phyloP scores from a whole-genome alignment of 2,329 filamentous ascomycete species.

The Curvularia spicifera region DNA sequence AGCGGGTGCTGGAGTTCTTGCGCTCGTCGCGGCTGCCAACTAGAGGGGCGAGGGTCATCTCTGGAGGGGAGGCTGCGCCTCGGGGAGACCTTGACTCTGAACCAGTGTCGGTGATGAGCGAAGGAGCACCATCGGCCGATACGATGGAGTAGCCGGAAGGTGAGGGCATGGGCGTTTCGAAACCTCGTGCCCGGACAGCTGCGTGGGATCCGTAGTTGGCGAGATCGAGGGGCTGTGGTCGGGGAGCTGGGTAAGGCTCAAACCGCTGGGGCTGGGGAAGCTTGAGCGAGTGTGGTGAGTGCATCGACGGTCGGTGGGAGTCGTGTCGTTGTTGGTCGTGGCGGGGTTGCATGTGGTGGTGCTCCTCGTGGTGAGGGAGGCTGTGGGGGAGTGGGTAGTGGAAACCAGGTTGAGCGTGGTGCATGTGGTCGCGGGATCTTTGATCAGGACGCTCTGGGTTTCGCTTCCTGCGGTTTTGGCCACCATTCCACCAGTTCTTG shows the following conservation, averaged over 20 bases:
- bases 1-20: constrained; percentile 46
- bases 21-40: constrained; percentile 48
- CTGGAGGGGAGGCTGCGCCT: constrained; percentile 55
- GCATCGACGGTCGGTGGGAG: constrained; percentile 34
- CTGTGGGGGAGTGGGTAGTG: constrained; percentile 37
- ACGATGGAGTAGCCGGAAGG: constrained; percentile 67
- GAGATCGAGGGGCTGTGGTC: constrained; percentile 44
- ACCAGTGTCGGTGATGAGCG: constrained; percentile 71
- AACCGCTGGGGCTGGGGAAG: constrained; percentile 43
- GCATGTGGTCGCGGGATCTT: constrained; percentile 35
- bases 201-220: constrained; percentile 31
- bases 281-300: constrained; percentile 40
- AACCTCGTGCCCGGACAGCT: constrained; percentile 37
- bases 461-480: constrained; percentile 76
- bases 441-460: constrained; percentile 45
- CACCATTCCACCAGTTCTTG: constrained; percentile 98
- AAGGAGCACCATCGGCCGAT: constrained; percentile 69
- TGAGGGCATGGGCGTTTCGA: constrained; percentile 67
- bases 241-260: constrained; percentile 41
- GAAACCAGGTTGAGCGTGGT: constrained; percentile 42
- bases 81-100: constrained; percentile 57
- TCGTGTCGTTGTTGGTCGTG: constrained; percentile 35
- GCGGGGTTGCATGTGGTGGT: constrained; percentile 35
- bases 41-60: constrained; percentile 50
- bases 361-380: constrained; percentile 36